phyloP scores from a whole-genome alignment of 306 rosid genomes.

The Coriaria nepalensis region DNA sequence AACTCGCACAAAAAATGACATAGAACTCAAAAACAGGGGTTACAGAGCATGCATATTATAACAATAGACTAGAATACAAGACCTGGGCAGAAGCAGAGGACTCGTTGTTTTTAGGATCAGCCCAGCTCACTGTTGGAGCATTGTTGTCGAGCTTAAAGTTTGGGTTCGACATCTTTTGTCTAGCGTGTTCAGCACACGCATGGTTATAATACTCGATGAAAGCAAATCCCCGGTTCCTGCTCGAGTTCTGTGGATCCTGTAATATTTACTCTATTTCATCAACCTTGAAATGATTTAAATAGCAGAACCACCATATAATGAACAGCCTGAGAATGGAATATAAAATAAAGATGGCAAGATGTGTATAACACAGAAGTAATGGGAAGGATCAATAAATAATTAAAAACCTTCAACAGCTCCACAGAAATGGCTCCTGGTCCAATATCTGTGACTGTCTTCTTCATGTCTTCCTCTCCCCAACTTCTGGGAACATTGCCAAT shows the following conservation, averaged over 20 bases:
- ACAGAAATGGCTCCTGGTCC: conserved; percentile 83
- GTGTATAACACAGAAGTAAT: no score
- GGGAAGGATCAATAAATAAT: no score
- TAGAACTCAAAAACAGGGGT: no score
- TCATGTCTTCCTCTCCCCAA: conserved; percentile 80
- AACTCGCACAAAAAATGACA: no score
- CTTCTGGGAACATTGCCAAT: conserved; percentile 88
- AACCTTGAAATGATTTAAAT: no score
- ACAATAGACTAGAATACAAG: conserved; percentile 2
- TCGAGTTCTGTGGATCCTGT: conserved; percentile 71
- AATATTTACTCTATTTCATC: no score
- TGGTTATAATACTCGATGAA: conserved; percentile 82
- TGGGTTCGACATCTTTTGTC: conserved; percentile 80
- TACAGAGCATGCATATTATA: no score
- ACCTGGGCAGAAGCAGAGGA: conserved; percentile 95
- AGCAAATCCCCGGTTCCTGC: conserved; percentile 89
- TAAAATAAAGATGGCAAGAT: background rate
- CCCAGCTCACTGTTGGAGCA: conserved; percentile 98
- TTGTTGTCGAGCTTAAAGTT: conserved; percentile 75
- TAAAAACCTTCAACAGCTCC: conserved; percentile 76
- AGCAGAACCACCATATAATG: conserved; percentile 12
- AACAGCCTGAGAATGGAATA: no score
- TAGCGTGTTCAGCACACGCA: conserved; percentile 84
- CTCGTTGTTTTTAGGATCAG: conserved; percentile 86
- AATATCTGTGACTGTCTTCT: conserved; percentile 50